Conservation (phyloP, 2,329 filamentous ascomycete species). For the Penicillium thymicola region DNA sequence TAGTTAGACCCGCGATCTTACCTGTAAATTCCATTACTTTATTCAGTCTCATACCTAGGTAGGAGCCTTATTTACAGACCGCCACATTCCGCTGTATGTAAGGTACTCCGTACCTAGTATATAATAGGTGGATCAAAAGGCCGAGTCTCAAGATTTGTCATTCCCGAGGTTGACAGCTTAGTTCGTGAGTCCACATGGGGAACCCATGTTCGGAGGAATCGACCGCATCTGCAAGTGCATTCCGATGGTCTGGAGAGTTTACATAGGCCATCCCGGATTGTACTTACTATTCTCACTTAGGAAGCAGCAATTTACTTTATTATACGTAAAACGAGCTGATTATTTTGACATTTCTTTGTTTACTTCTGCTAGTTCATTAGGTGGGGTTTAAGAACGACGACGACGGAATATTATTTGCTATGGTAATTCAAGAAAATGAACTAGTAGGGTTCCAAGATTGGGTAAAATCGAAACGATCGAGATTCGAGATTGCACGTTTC, state of each 20-base stretch:
- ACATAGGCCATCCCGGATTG: background rate
- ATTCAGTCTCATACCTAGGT: background rate
- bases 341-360: background rate
- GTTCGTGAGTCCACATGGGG: background rate
- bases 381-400: background rate
- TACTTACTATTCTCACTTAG: background rate
- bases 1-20: background rate
- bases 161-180: background rate
- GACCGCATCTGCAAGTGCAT: background rate
- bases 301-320: background rate
- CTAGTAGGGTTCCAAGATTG: constrained; percentile 15
- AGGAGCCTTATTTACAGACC: constrained; percentile 2
- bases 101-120: background rate
- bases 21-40: background rate
- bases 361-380: background rate
- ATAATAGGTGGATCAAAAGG: background rate
- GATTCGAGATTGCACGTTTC: constrained; percentile 14
- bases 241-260: background rate
- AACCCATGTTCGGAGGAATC: constrained; percentile 8
- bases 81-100: background rate
- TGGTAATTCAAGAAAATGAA: background rate
- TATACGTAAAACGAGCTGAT: background rate
- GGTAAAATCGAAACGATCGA: constrained; percentile 11
- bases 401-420: background rate
- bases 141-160: constrained; percentile 23